Evolutionary conservation across 2,329 filamentous ascomycete genomes (phyloP), one percentile per base, ranked within the genome.

Genomic region (Meredithiella fracta): DNA sequence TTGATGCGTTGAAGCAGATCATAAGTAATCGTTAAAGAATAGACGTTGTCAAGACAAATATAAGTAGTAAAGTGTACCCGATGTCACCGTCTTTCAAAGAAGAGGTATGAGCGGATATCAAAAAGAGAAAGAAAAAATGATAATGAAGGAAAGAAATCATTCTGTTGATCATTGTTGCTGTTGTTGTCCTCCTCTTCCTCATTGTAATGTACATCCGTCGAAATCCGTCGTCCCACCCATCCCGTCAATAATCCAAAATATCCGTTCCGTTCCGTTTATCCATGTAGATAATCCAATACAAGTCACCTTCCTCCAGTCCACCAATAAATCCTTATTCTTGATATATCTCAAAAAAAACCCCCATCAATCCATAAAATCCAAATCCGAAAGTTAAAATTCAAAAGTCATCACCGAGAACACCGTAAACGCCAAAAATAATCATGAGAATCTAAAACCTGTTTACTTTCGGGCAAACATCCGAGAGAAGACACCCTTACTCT

Each of bases 391-490:
- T 47, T 8, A 55, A 53, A 40, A 56, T 51, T 22, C 22, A 54
- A 38, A 37, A 52, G 20, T 53, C 40, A 20, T 44, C 40, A 11
- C 29, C 29, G 11, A 34, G 11, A 34, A 5, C 20, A 44, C 15
- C 17, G 15, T 22, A 44, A 44, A 44, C 40, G 40, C 37, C 22
- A 54, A 47, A 26, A 40, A 54, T 54, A 57, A 55, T 17, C 53
- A 53, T 25, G 17, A 44, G 25, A 42, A 53, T 44, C 17, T 50
- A 11, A 25, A 25, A 38, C 47, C n/a, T 15, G 44, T 51, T 55
- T 52, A 49, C 56, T 58, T 52, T 17, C 57, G 52, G 22, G 56
- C 49, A 38, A 62, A 62, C 60, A 62, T 62, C 49, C 60, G 57
- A 20, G 57, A 57, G 26, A 62, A 62, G 25, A 60, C 51, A 31